Evolutionary conservation across 148 eudicot genomes (phyloP).

Genomic region (Fallopia convolvulus): DNA sequence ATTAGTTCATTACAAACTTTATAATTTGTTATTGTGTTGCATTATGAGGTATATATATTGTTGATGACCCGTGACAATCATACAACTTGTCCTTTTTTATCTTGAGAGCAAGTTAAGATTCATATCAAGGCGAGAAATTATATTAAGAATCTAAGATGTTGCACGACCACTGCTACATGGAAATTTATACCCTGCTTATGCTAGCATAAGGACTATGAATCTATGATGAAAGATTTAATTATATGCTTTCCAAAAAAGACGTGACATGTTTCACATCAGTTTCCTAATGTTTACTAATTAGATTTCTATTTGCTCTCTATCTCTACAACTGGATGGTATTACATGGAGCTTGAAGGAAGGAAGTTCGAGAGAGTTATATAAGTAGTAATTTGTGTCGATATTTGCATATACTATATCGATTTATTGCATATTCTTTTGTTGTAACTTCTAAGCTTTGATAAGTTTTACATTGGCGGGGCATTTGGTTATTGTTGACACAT

Average conservation of each 20-base stretch:
- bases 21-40: no score
- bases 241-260: not conserved
- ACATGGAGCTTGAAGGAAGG: constrained; percentile 71
- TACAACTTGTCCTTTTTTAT: no score
- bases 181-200: not conserved
- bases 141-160: not conserved
- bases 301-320: not conserved
- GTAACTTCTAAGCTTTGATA: not conserved
- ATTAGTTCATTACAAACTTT: no score
- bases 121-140: no score
- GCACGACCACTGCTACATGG: not conserved
- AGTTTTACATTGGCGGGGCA: not conserved
- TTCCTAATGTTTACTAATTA: not conserved
- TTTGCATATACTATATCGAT: not conserved
- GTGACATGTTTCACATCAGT: not conserved
- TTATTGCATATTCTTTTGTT: not conserved
- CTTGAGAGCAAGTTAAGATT: no score
- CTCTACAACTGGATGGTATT: constrained; percentile 25
- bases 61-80: no score
- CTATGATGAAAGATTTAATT: not conserved
- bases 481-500: not conserved
- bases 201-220: not conserved
- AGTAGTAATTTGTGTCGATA: not conserved
- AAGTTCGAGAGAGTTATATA: constrained; percentile 70
- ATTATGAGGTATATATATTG: no score